Evolutionary conservation across 192 early-diverging fungal species (phyloP), one percentile per base, ranked within the genome.

Genomic region (Cetraspora pellucida): DNA sequence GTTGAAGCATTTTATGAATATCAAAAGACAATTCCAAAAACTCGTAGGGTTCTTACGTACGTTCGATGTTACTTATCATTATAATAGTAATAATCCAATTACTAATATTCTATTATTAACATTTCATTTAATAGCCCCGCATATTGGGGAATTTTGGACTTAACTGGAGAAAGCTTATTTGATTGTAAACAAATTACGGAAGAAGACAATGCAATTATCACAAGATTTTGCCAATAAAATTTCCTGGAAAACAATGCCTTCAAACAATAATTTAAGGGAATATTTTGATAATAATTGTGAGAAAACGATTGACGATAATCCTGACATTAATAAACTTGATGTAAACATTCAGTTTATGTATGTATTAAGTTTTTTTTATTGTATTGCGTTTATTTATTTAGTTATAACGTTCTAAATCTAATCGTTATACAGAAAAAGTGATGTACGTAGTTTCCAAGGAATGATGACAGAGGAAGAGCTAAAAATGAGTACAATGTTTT

Each of bases 181-280:
- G 69, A 72, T n/a, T 72, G 50, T 28, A 72, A 72, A 57, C 23
- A 52, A 0, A 47, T 72, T 50, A 55, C 69, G 19, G 50, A 57
- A 55, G 25, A 43, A 27, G 50, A 30, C 23, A 71, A 30, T 72
- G 30, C 69, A 72, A 72, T 50, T 31, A 17, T 72, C 49, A 23
- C 69, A 72, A 72, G 69, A 54, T 13, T 72, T 72, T 72, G 50
- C 27, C 8, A 27, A 72, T 43, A 72, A 72, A 54, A 57, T 72
- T 72, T 57, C 25, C 0, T 72, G 69, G 49, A 72, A 31, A 72
- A 72, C 49, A 54, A 55, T 72, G 27, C 69, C 69, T 54, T 27
- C 28, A 30, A 50, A 71, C 54, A 13, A 71, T 11, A 71, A 71
- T 54, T 21, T 71, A 55, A 14, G 31, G 19, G 49, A 71, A 71